Evolutionary conservation across 306 rosid genomes (phyloP).

Genomic region (Senna tora): DNA sequence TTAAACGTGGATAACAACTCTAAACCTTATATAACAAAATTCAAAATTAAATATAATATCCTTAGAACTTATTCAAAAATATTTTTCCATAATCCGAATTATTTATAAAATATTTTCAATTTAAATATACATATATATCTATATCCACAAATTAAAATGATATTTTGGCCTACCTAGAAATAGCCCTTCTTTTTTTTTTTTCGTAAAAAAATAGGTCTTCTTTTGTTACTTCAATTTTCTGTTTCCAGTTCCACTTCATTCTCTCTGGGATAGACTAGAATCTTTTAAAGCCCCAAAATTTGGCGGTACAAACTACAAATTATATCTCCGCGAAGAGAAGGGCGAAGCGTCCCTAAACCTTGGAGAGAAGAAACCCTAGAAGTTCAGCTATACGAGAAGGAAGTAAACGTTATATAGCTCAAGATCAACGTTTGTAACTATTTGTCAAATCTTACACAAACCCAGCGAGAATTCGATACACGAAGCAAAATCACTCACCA

Average conservation of each 20-base stretch:
- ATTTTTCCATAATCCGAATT: too few relatives aligned
- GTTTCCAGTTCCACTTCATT: background rate
- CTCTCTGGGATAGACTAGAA: background rate
- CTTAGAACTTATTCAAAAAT: too few relatives aligned
- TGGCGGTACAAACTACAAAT: background rate
- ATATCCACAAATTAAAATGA: too few relatives aligned
- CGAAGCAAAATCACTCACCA: background rate
- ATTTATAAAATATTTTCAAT: too few relatives aligned
- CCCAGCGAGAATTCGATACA: background rate
- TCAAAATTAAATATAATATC: too few relatives aligned
- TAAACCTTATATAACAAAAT: too few relatives aligned
- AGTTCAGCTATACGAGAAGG: background rate
- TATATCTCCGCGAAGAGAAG: background rate
- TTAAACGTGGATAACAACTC: too few relatives aligned
- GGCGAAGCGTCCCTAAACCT: background rate
- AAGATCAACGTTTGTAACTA: background rate
- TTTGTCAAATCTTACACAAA: background rate
- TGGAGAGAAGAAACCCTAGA: constrained; percentile 7
- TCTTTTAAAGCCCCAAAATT: constrained; percentile 8
- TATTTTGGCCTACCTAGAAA: too few relatives aligned
- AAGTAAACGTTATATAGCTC: background rate
- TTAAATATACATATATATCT: too few relatives aligned
- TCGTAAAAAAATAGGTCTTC: too few relatives aligned
- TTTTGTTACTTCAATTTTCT: too few relatives aligned
- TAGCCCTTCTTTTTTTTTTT: too few relatives aligned